These are phyloP conservation scores for Stachybotrys echinatus DNA, from an alignment of 2,329 filamentous ascomycete genomes.

Conservation along the genomic window DNA sequence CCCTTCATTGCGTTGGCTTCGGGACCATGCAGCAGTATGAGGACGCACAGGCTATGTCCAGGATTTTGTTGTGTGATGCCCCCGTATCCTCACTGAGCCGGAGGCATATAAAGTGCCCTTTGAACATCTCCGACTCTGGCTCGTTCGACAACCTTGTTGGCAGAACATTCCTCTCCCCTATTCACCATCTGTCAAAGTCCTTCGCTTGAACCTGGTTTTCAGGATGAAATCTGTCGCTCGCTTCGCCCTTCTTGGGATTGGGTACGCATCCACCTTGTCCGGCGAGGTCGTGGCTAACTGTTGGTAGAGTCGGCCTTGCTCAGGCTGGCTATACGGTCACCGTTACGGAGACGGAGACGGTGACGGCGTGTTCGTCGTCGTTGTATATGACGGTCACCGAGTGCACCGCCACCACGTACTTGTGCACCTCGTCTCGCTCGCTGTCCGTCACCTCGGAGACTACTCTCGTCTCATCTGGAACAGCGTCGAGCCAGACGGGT, in stretches of 20 bases:
- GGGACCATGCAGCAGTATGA: not conserved
- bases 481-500: not conserved
- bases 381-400: conserved; percentile 11
- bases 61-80: not conserved
- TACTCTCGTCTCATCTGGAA: not conserved
- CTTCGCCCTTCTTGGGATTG: conserved; percentile 20
- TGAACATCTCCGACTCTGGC: not conserved
- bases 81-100: too few species aligned
- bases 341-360: conserved; percentile 23
- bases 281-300: not conserved
- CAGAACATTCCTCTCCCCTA: not conserved
- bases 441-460: not conserved
- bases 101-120: not conserved
- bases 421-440: conserved; percentile 1
- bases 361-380: conserved; percentile 20
- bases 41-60: not conserved
- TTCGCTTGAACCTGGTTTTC: not conserved
- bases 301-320: conserved; percentile 16
- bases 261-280: conserved; percentile 13
- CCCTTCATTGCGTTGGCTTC: not conserved
- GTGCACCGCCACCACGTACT: conserved; percentile 2
- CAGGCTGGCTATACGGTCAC: conserved; percentile 22
- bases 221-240: conserved; percentile 13
- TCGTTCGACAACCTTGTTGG: not conserved
- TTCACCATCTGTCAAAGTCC: not conserved